Evolutionary conservation across 371 early-diverging fungal genomes (phyloP).

Genomic region (Apophysomyces sp.): DNA sequence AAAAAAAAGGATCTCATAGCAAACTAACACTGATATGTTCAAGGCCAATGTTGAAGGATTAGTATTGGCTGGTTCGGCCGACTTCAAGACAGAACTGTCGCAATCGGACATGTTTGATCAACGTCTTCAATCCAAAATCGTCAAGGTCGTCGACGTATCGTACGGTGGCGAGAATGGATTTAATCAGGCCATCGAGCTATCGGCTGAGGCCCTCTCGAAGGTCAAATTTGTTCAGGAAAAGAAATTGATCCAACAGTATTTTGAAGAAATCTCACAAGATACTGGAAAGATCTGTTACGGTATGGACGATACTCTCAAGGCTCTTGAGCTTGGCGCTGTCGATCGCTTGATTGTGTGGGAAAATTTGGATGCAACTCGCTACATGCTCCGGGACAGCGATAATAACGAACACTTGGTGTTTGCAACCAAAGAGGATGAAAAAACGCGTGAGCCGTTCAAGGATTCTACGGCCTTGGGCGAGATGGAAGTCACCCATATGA

Average conservation of each 20-base stretch:
- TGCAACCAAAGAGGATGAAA: constrained; percentile 85
- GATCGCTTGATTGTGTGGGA: constrained; percentile 99
- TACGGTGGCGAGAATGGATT: constrained; percentile 99
- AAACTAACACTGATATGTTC: not conserved
- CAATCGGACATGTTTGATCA: constrained; percentile 96
- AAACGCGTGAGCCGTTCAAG: constrained; percentile 57
- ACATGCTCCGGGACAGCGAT: constrained; percentile 71
- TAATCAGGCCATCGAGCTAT: constrained; percentile 98
- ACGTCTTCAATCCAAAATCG: constrained; percentile 86
- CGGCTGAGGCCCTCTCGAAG: constrained; percentile 91
- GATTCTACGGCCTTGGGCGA: constrained; percentile 67
- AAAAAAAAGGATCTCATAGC: not conserved
- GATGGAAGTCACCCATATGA: constrained; percentile 80
- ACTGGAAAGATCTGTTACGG: constrained; percentile 98
- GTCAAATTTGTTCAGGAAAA: constrained; percentile 99
- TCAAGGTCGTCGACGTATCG: constrained; percentile 97
- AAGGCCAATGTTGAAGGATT: constrained; percentile 88
- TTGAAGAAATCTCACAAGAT: constrained; percentile 97
- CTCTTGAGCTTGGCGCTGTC: constrained; percentile 95
- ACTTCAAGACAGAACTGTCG: constrained; percentile 97
- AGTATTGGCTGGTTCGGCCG: constrained; percentile 98
- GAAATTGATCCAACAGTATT: constrained; percentile 95
- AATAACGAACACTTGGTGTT: constrained; percentile 67
- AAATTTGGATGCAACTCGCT: constrained; percentile 79
- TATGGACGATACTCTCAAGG: constrained; percentile 96